Evolutionary conservation across 192 early-diverging fungal genomes (phyloP), one percentile per base, ranked within the genome.

Genomic region (Rhizophagus clarus): DNA sequence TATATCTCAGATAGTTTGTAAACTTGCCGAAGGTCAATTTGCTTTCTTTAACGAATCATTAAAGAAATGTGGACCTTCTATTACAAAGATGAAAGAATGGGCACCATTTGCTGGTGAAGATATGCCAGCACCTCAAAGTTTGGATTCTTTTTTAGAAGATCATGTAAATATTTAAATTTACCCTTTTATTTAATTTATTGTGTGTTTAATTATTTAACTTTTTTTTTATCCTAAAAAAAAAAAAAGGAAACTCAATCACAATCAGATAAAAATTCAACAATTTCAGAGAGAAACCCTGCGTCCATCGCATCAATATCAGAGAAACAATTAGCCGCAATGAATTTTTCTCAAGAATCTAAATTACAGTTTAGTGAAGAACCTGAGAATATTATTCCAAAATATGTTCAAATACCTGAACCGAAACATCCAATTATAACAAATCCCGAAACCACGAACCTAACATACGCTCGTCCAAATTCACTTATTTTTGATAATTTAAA

Each of bases 11-110:
- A 72, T 83, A 26, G 82, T 81, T 2, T 86, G 85, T 77, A 71
- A 81, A 12, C 28, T 86, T 20, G 70, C 85, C 0, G 85, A 86
- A 34, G 82, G 81, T 4, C 81, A 82, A 31, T 86, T 86, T 47
- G 40, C 83, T 42, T 82, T 78, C 0, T 74, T 86, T 56, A 83
- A 86, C 31, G 67, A 83, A 32, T 83, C 81, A 47, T 70, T 86
- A 0, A 82, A 83, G 15, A 83, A 81, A 79, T 86, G 79, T 9
- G 85, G 85, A 11, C 85, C 85, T 28, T 72, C 79, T 79, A 62
- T 86, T 61, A 24, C 82, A 14, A 86, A 86, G 76, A 86, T 86
- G 79, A 86, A 86, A 74, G 85, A 85, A 51, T 85, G 85, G 85
- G 82, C 81, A 2, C 85, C 85, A 34, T 85, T 83, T 61, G 85